A percentile compares a stretch with the other conserved stretches of the same genome.
These are phyloP conservation scores for Perilla frutescens DNA, from an alignment of 257 asterid genomes.

Conservation along the genomic window DNA sequence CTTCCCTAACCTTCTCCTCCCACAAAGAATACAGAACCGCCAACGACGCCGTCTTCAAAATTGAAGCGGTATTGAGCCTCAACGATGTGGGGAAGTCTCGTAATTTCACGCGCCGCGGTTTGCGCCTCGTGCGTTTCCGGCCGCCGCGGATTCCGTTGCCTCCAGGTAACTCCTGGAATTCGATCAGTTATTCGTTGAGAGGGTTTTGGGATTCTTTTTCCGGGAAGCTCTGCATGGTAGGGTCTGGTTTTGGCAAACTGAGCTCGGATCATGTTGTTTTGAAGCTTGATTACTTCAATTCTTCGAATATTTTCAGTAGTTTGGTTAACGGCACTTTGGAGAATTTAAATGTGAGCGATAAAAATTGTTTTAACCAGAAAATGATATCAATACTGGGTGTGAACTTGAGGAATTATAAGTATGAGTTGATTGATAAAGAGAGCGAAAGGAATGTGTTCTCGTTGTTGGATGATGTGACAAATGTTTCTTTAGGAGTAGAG, in stretches of 20 bases:
- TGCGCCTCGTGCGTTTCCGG: conserved; percentile 71
- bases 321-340: conserved; percentile 77
- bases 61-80: conserved; percentile 55
- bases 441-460: conserved; percentile 49
- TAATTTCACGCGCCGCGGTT: conserved; percentile 57
- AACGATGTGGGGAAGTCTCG: conserved; percentile 34
- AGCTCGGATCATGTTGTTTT: conserved; percentile 56
- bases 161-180: conserved; percentile 32
- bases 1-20: conserved; percentile 48
- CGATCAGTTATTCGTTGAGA: conserved; percentile 41
- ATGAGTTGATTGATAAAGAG: conserved; percentile 72
- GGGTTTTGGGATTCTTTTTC: conserved; percentile 83
- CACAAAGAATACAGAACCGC: conserved; percentile 54
- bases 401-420: conserved; percentile 67
- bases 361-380: conserved; percentile 37
- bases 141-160: conserved; percentile 66
- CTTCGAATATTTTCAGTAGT: conserved; percentile 64
- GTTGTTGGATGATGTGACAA: conserved; percentile 46
- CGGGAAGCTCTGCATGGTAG: conserved; percentile 87
- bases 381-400: conserved; percentile 57
- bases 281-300: conserved; percentile 76
- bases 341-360: conserved; percentile 35
- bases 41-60: conserved; percentile 53
- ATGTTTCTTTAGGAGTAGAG: conserved; percentile 53
- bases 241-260: conserved; percentile 55